These are phyloP conservation scores for Ophiostoma pallidulum DNA, from an alignment of 2,329 filamentous ascomycete species.

Conservation along the genomic window DNA sequence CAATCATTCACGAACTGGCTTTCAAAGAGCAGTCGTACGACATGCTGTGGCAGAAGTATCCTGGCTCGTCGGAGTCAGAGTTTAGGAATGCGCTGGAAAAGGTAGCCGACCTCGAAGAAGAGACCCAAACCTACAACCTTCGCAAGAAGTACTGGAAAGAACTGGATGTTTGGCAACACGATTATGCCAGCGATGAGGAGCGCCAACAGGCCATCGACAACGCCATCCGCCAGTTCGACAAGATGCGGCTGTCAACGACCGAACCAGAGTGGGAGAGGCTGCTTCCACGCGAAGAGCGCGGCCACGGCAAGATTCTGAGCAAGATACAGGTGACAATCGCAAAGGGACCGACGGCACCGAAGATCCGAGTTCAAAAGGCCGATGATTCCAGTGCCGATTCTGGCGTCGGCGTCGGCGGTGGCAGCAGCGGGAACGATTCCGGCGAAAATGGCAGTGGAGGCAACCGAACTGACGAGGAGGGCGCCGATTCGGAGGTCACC, in stretches of 20 bases:
- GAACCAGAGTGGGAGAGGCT: slow-evolving; percentile 54
- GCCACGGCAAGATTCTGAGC: slow-evolving; percentile 51
- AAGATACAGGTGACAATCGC: slow-evolving; percentile 51
- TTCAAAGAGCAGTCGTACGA: slow-evolving; percentile 41
- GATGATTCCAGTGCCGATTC: slow-evolving; percentile 34
- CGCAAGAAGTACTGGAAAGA: slow-evolving; percentile 53
- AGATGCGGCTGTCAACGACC: slow-evolving; percentile 43
- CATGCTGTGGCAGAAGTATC: slow-evolving; percentile 40
- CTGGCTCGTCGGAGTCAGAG: slow-evolving; percentile 40
- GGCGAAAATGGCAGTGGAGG: slow-evolving; percentile 18
- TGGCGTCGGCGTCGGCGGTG: too few species aligned
- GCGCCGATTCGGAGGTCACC: slow-evolving; percentile 8
- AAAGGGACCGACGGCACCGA: slow-evolving; percentile 38
- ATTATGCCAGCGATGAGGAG: slow-evolving; percentile 43
- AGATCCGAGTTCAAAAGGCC: slow-evolving; percentile 40
- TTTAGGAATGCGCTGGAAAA: slow-evolving; percentile 47
- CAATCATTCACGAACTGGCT: slow-evolving; percentile 53
- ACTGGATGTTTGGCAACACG: slow-evolving; percentile 54
- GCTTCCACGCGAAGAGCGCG: slow-evolving; percentile 47
- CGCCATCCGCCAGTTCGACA: slow-evolving; percentile 51
- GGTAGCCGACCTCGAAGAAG: slow-evolving; percentile 43
- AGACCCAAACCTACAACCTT: slow-evolving; percentile 44
- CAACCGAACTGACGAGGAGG: slow-evolving; percentile 22
- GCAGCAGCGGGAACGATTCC: slow-evolving; percentile 33
- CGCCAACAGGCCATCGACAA: slow-evolving; percentile 53